A percentile compares a stretch with the other conserved stretches of the same genome.
These are phyloP conservation scores for Coniochaeta prunicola DNA, from an alignment of 2,329 filamentous ascomycete species.

Conservation along the genomic window DNA sequence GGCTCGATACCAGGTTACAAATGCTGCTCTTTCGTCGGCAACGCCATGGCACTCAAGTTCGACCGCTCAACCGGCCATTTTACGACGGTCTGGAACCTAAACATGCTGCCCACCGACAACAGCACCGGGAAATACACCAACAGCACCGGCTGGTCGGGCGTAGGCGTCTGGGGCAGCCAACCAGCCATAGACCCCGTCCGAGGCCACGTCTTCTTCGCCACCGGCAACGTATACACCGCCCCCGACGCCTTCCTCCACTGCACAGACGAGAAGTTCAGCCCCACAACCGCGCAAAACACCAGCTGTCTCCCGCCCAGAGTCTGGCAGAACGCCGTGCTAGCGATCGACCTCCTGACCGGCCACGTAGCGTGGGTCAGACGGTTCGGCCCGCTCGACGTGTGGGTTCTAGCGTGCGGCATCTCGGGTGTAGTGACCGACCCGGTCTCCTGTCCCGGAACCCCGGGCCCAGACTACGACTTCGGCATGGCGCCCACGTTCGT, in stretches of 20 bases:
- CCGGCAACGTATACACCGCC: slow-evolving; percentile 21
- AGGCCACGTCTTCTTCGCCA: slow-evolving; percentile 20
- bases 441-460: slow-evolving; percentile 6
- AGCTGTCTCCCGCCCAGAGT: slow-evolving; percentile 16
- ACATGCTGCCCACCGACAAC: slow-evolving; percentile 2
- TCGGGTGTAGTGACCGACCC: not conserved
- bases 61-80: slow-evolving; percentile 10
- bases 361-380: slow-evolving; percentile 18
- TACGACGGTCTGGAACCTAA: slow-evolving; percentile 12
- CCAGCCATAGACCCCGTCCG: slow-evolving; percentile 20
- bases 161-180: slow-evolving; percentile 21
- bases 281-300: slow-evolving; percentile 6
- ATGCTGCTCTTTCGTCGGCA: slow-evolving; percentile 24
- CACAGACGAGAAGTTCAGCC: slow-evolving; percentile 5
- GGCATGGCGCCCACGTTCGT: slow-evolving; percentile 21
- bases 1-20: slow-evolving; percentile 11
- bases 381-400: slow-evolving; percentile 14
- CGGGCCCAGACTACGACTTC: slow-evolving; percentile 15
- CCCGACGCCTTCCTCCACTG: slow-evolving; percentile 15
- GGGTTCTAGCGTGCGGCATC: slow-evolving; percentile 10
- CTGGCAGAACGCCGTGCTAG: slow-evolving; percentile 19
- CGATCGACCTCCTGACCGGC: slow-evolving; percentile 15
- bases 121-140: slow-evolving; percentile 8
- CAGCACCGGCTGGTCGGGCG: slow-evolving; percentile 17
- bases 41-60: slow-evolving; percentile 11